Evolutionary conservation across 805 yeast genomes (phyloP).

Genomic region (Zygosaccharomyces rouxii): DNA sequence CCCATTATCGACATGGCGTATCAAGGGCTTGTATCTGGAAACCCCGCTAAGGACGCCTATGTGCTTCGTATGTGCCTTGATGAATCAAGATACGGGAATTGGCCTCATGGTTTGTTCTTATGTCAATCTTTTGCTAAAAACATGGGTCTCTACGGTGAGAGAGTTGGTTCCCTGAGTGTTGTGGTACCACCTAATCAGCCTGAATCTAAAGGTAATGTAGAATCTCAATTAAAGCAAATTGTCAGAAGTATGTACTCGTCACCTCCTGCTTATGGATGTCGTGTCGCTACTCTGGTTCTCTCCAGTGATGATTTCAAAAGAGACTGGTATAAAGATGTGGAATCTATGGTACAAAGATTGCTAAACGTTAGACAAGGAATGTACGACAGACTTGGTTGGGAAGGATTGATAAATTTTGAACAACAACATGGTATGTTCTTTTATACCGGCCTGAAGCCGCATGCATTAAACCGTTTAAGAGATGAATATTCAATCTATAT

Average conservation of each 20-base stretch:
- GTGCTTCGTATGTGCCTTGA: constrained; percentile 40
- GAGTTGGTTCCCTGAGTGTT: constrained; percentile 73
- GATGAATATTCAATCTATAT: constrained; percentile 74
- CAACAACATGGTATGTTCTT: constrained; percentile 94
- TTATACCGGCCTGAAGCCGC: constrained; percentile 72
- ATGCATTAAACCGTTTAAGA: constrained; percentile 68
- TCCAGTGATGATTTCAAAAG: constrained; percentile 51
- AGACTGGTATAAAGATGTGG: constrained; percentile 81
- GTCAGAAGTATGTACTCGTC: constrained; percentile 87
- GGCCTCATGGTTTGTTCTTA: constrained; percentile 50
- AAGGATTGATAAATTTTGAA: constrained; percentile 57
- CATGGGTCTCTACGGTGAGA: constrained; percentile 91
- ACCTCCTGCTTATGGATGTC: constrained; percentile 93
- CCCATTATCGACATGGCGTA: constrained; percentile 90
- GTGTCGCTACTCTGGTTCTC: constrained; percentile 76
- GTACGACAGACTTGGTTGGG: constrained; percentile 71
- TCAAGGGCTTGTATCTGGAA: constrained; percentile 90
- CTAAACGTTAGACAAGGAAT: constrained; percentile 64
- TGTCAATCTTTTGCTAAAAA: constrained; percentile 93
- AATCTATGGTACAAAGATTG: constrained; percentile 73
- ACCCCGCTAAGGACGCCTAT: constrained; percentile 65
- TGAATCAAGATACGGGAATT: constrained; percentile 33
- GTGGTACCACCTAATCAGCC: constrained; percentile 53
- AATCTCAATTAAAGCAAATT: constrained; percentile 76
- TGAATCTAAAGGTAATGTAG: constrained; percentile 49